phyloP scores from a whole-genome alignment of 2,329 filamentous ascomycete genomes.

The Esteya vermicola region DNA sequence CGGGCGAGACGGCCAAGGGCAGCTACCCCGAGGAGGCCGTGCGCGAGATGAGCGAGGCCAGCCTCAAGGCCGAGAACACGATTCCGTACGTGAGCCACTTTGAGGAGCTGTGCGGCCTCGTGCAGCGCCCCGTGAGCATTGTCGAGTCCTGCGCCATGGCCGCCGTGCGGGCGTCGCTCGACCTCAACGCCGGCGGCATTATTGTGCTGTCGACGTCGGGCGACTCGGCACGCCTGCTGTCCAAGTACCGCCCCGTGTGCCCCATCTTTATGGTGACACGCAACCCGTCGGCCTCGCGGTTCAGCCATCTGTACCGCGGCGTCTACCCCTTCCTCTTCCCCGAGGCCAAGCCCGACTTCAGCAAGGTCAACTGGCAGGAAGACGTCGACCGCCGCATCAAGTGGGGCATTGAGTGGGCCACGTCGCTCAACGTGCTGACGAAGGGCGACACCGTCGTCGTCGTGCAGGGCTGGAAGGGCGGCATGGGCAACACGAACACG shows the following conservation, averaged over 20 bases:
- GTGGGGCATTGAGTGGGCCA: constrained; percentile 83
- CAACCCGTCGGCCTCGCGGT: constrained; percentile 69
- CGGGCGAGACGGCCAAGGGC: constrained; percentile 97
- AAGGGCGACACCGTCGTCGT: constrained; percentile 65
- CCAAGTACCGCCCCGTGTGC: constrained; percentile 97
- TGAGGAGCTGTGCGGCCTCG: constrained; percentile 80
- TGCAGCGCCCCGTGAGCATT: constrained; percentile 70
- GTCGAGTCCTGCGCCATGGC: constrained; percentile 95
- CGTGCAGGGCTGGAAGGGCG: constrained; percentile 83
- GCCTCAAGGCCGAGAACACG: constrained; percentile 89
- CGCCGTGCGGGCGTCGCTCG: constrained; percentile 85
- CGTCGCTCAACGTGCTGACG: constrained; percentile 64
- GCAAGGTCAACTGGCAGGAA: constrained; percentile 90
- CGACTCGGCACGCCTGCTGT: constrained; percentile 83
- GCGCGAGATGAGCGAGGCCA: constrained; percentile 96
- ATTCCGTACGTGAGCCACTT: constrained; percentile 96
- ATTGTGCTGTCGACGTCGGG: constrained; percentile 93
- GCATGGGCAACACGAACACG: constrained; percentile 86
- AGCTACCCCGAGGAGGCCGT: constrained; percentile 87
- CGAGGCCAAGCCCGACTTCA: constrained; percentile 89
- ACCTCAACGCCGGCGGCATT: constrained; percentile 92
- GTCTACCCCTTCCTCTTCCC: constrained; percentile 96
- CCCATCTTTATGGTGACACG: constrained; percentile 99
- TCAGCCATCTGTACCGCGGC: constrained; percentile 89
- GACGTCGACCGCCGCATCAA: constrained; percentile 95